Evolutionary conservation across 2,329 filamentous ascomycete genomes (phyloP), one percentile per base, ranked within the genome.

Genomic region (Huntiella moniliformis): DNA sequence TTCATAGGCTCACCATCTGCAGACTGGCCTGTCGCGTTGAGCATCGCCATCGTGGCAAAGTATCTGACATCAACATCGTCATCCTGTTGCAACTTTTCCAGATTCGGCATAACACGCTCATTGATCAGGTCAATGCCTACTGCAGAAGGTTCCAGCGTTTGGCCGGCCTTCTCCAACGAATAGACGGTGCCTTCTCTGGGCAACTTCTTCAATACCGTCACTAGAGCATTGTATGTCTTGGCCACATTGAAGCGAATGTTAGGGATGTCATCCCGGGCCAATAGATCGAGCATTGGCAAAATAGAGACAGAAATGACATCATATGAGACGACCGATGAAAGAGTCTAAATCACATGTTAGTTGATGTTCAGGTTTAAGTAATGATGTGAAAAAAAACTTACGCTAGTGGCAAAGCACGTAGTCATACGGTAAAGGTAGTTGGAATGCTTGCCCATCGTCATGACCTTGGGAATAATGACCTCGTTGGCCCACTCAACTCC

Each of bases 351-450:
- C 37, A 50, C 4, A 16, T 15, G 53, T 51, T 53, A 64, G 56
- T 60, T 45, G 46, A 39, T 38, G n/a, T n/a, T 16, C 5, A 34
- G 10, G 4, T 42, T 11, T 5, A 34, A 35, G 8, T 17, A 13
- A 33, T 42, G 12, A 15, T n/a, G n/a, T n/a, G n/a, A 15, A 6
- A 13, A 13, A 13, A 8, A 5, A 73, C 83, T 70, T 73, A 98
- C 91, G 56, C 86, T 88, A 54, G 98, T 92, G 51, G 91, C 91
- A 62, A 98, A 98, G 67, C 88, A 96, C n/a, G 91, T 98, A 7
- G 91, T 98, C 91, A 98, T 98, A 61, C 91, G 77, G 73, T 98
- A 98, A 45, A 98, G 79, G 62, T 98, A 98, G 67, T 98, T 98
- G 51, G 88, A 85, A 61, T 98, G 91, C 59, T 85, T 83, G 50